A percentile compares a stretch with the other conserved stretches of the same genome.
Evolutionary conservation across 1,284 basidiomycete species (phyloP).

Genomic region (Mrakiaceae sp.): DNA sequence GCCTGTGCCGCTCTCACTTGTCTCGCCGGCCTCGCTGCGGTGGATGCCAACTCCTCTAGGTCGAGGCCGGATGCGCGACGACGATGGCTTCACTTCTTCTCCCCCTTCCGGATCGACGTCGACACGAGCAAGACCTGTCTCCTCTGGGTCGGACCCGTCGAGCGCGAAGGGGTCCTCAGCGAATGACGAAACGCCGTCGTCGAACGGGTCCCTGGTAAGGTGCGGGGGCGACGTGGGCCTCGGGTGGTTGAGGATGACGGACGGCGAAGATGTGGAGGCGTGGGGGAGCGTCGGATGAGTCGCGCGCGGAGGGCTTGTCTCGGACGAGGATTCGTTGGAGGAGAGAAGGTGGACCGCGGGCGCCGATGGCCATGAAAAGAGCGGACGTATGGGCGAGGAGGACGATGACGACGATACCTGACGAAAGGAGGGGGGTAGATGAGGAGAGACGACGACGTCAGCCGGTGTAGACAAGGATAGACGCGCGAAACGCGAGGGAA

Average conservation of each 20-base stretch:
- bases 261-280: background rate
- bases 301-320: background rate
- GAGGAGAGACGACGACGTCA: background rate
- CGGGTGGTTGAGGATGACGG: background rate
- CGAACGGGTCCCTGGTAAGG: slow-evolving; percentile 26
- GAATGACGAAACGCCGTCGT: slow-evolving; percentile 22
- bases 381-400: slow-evolving; percentile 24
- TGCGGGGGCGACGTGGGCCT: background rate
- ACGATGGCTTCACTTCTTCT: slow-evolving; percentile 3
- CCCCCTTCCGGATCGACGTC: slow-evolving; percentile 15
- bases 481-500: no score
- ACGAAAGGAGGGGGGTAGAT: background rate
- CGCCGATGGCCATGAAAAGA: slow-evolving; percentile 23
- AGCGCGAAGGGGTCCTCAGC: slow-evolving; percentile 27
- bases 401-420: slow-evolving; percentile 27
- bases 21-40: background rate
- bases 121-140: background rate
- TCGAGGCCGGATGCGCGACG: slow-evolving; percentile 7
- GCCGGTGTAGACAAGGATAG: no score
- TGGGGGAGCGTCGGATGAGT: background rate
- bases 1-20: slow-evolving; percentile 2
- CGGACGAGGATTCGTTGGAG: background rate
- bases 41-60: background rate
- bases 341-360: background rate
- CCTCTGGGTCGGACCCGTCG: slow-evolving; percentile 13